A percentile compares a stretch with the other conserved stretches of the same genome.
Conservation (phyloP, 73 alveolate genomes). For the Symbiodinium natans region DNA sequence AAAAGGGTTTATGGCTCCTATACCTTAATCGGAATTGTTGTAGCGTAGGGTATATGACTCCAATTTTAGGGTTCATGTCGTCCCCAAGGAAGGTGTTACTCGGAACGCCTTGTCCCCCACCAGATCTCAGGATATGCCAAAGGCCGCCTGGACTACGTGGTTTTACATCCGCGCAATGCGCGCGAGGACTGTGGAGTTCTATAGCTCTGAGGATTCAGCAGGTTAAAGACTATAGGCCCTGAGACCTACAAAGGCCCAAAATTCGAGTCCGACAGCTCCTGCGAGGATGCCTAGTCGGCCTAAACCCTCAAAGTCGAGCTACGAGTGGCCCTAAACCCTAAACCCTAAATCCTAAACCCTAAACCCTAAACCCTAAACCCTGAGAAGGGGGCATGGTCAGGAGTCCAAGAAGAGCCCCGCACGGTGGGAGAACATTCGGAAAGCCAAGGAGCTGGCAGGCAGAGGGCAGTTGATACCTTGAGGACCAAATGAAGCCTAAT, state of each 20-base stretch:
- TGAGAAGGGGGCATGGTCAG: not conserved
- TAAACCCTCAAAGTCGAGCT: too few relatives aligned
- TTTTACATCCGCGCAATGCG: constrained; percentile 70
- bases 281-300: not conserved
- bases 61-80: too few relatives aligned
- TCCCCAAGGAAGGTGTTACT: too few relatives aligned
- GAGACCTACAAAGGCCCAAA: not conserved
- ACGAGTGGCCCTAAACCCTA: too few relatives aligned
- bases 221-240: not conserved
- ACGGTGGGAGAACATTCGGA: constrained; percentile 82
- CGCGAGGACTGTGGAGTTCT: constrained; percentile 5
- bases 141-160: constrained; percentile 84
- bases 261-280: not conserved
- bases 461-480: too few relatives aligned
- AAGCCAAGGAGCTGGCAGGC: constrained; percentile 84
- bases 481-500: too few relatives aligned
- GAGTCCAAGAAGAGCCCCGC: constrained; percentile 46
- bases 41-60: too few relatives aligned
- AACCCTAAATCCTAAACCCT: too few relatives aligned
- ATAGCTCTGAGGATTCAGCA: not conserved
- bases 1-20: too few relatives aligned
- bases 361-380: too few relatives aligned
- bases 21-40: too few relatives aligned
- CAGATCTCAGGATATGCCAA: constrained; percentile 42
- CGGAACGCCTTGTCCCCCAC: too few relatives aligned